phyloP scores from a whole-genome alignment of 371 early-diverging fungal genomes.

The Mucor indicus region DNA sequence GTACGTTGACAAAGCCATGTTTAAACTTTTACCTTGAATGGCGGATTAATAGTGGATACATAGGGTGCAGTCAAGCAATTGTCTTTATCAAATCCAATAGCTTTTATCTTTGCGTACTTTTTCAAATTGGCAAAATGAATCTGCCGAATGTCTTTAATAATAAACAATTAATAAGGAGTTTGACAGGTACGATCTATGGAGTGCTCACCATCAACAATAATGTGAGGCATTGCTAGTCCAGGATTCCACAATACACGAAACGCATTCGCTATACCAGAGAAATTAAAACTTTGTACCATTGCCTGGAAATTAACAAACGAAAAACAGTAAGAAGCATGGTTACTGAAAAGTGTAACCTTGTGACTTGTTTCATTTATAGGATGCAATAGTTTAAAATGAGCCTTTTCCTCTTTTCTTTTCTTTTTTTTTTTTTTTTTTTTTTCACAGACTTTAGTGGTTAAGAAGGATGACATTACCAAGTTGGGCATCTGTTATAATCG shows the following conservation, averaged over 20 bases:
- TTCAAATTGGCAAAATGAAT: conserved; percentile 65
- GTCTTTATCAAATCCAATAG: conserved; percentile 90
- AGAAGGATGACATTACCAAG: conserved; percentile 27
- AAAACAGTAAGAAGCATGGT: too few relatives aligned
- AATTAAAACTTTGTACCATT: conserved; percentile 85
- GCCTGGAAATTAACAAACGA: neutral
- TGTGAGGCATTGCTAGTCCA: conserved; percentile 70
- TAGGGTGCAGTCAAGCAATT: conserved; percentile 92
- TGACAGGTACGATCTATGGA: too few relatives aligned
- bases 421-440: conserved; percentile 1
- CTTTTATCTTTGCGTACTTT: conserved; percentile 53
- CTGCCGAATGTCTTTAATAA: conserved; percentile 59
- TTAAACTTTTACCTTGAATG: conserved; percentile 52
- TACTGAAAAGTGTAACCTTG: too few relatives aligned
- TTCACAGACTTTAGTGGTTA: too few relatives aligned
- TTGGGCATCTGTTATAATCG: conserved; percentile 39
- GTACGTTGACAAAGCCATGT: neutral
- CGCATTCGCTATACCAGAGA: conserved; percentile 59
- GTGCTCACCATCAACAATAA: conserved; percentile 66
- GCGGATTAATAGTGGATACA: conserved; percentile 60
- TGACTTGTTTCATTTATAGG: neutral
- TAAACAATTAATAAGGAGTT: neutral
- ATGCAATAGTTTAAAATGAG: too few relatives aligned
- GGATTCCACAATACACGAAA: conserved; percentile 62
- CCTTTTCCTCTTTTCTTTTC: neutral